These are phyloP conservation scores for Trichoderma cornu-damae DNA, from an alignment of 2,329 filamentous ascomycete species.

Conservation along the genomic window DNA sequence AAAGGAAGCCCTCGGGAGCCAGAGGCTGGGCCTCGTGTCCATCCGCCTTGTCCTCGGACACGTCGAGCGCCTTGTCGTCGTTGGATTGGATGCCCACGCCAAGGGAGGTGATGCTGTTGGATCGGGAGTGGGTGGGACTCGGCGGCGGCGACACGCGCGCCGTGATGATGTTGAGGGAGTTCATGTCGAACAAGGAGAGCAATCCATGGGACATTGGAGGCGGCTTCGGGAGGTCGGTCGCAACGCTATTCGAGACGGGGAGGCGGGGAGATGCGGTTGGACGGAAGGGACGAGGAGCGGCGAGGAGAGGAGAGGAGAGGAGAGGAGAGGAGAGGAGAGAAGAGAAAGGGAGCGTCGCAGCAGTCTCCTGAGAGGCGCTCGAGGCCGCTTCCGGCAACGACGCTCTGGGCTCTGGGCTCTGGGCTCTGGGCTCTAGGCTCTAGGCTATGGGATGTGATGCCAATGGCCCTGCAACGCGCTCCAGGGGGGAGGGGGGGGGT, in stretches of 20 bases:
- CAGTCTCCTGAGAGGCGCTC: not conserved
- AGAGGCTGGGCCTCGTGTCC: constrained; percentile 32
- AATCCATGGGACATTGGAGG: constrained; percentile 45
- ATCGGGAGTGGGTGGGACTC: constrained; percentile 52
- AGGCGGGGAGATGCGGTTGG: not conserved
- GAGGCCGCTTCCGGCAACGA: constrained; percentile 11
- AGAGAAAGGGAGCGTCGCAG: constrained; percentile 14
- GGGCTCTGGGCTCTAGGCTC: no score
- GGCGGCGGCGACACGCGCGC: constrained; percentile 66
- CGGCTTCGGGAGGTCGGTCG: not conserved
- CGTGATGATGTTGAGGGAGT: constrained; percentile 92
- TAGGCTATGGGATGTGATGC: not conserved
- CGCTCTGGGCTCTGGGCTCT: not conserved
- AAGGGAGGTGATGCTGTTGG: constrained; percentile 55
- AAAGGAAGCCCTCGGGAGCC: constrained; percentile 33
- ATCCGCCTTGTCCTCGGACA: constrained; percentile 32
- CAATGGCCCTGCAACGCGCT: constrained; percentile 15
- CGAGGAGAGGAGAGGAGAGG: not conserved
- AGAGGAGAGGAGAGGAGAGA: not conserved
- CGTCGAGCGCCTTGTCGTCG: constrained; percentile 33
- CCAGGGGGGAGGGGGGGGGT: constrained; percentile 15
- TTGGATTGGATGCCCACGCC: constrained; percentile 43
- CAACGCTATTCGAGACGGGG: not conserved
- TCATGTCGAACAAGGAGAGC: constrained; percentile 64
- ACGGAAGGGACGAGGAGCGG: not conserved